Conservation (phyloP, 768 basidiomycete species). For the Suillus tomentosus region DNA sequence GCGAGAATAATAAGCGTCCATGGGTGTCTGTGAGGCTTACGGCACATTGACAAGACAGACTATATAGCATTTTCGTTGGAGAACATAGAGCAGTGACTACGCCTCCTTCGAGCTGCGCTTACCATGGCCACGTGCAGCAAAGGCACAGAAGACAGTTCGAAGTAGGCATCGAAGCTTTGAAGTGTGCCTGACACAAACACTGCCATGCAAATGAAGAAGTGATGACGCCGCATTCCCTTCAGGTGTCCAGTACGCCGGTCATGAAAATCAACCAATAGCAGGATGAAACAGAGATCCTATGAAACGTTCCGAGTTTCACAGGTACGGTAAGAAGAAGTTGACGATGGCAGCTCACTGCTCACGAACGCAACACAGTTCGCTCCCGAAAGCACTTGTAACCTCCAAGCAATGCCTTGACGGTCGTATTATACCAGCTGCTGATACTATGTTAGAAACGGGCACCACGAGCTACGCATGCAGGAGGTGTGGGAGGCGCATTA, state of each 20-base stretch:
- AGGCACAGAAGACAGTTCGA: slow-evolving; percentile 3
- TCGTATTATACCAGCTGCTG: not conserved
- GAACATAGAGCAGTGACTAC: not conserved
- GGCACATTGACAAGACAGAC: not conserved
- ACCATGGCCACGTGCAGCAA: slow-evolving; percentile 4
- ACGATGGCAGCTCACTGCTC: not conserved
- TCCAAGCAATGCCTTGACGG: not conserved
- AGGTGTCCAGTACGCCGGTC: slow-evolving; percentile 3
- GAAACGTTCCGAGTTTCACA: not conserved
- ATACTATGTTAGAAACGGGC: not conserved
- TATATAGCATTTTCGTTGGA: slow-evolving; percentile 1
- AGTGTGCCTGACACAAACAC: not conserved
- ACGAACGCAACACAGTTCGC: not conserved
- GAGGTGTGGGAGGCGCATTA: not conserved
- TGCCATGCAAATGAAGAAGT: slow-evolving; percentile 1
- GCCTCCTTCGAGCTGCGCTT: not conserved
- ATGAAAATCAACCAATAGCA: slow-evolving; percentile 5
- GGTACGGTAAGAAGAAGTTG: not conserved
- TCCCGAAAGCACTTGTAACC: not conserved
- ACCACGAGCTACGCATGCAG: not conserved
- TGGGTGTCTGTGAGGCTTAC: not conserved
- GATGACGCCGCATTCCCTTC: not conserved
- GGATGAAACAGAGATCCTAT: not conserved
- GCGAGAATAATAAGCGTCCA: not conserved
- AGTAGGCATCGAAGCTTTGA: slow-evolving; percentile 5